Evolutionary conservation across 768 basidiomycete species (phyloP), one percentile per base, ranked within the genome.

Genomic region (Trametes villosa): DNA sequence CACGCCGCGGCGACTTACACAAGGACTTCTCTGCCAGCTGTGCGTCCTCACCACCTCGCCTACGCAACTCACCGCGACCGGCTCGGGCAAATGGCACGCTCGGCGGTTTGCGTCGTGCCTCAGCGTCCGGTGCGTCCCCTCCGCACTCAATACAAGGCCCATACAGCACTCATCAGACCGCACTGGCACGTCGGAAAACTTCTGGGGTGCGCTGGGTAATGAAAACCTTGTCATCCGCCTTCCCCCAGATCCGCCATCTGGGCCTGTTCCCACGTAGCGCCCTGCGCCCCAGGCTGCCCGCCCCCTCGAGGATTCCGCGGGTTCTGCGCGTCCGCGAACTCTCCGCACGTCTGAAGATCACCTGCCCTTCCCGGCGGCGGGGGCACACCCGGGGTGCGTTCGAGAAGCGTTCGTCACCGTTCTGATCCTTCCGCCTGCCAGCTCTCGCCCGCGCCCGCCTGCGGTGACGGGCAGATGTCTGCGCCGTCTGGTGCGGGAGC

Each of bases 201-300:
- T 62, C 56, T 62, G 61, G 61, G 61, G 61, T 62, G 40, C 61
- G 55, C 40, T 62, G 55, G 45, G 55, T 57, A 57, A 57, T 53
- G 61, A 53, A 53, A 62, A 62, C 61, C 61, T 62, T 62, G 55
- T 62, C 61, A 62, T 51, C 50, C 30, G 29, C 45, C 31, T 56
- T 40, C 36, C 54, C 44, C 50, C 26, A 51, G 48, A 44, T 46
- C 49, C 40, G 22, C 47, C 31, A 59, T 52, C 51, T 47, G 41
- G 8, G 20, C 51, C 30, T n/a, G 38, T 20, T 60, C 50, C 51
- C 50, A 51, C 49, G 49, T 36, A 27, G 57, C 49, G 31, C 42
- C 50, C 20, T 45, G 46, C 56, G 56, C 27, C 49, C 45, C 11
- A 18, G 31, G 11, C 20, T 34, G 57, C 40, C 47, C n/a, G 30